phyloP scores from a whole-genome alignment of 257 asterid genomes.

The Scutellaria baicalensis region DNA sequence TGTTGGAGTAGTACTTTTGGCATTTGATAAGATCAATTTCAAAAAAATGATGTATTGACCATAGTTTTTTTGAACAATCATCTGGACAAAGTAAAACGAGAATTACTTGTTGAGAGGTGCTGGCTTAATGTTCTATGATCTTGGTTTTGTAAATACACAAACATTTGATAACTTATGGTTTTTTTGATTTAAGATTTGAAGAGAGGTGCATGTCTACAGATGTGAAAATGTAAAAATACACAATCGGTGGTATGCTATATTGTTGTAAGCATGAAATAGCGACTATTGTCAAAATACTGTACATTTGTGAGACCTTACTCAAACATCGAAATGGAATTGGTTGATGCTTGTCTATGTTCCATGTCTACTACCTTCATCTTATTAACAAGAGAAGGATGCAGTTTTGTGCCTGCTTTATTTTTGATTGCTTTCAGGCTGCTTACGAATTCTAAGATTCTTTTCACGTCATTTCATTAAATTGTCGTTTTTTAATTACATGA shows the following conservation, averaged over 20 bases:
- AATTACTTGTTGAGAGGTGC: not conserved
- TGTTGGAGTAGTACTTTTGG: not conserved
- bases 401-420: not conserved
- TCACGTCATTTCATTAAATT: not conserved
- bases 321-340: not conserved
- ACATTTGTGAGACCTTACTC: not conserved
- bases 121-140: not conserved
- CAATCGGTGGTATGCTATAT: not conserved
- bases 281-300: not conserved
- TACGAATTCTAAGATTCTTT: not conserved
- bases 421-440: not conserved
- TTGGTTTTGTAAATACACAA: not conserved
- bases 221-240: not conserved
- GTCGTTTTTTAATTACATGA: not conserved
- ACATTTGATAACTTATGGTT: not conserved
- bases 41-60: not conserved
- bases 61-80: not conserved
- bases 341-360: not conserved
- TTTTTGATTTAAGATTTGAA: not conserved
- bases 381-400: not conserved
- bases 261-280: not conserved
- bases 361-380: not conserved
- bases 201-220: not conserved
- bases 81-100: not conserved
- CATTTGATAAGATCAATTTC: not conserved